Evolutionary conservation across 768 basidiomycete genomes (phyloP).

Genomic region (Hirschioporus abietinus): DNA sequence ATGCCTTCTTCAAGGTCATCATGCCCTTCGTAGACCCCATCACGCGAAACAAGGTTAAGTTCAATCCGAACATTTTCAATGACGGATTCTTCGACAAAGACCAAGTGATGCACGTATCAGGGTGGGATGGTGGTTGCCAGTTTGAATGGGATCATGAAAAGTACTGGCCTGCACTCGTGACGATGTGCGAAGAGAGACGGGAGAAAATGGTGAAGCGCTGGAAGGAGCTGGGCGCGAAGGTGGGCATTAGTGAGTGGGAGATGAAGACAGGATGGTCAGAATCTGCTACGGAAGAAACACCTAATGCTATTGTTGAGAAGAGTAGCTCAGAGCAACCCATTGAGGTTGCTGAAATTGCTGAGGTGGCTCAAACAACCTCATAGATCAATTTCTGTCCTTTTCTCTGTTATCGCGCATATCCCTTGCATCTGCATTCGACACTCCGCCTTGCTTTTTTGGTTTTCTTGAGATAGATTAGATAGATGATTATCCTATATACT

Average conservation of each 20-base stretch:
- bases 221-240: conserved; percentile 57
- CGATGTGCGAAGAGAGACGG: conserved; percentile 46
- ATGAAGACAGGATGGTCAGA: conserved; percentile 39
- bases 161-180: conserved; percentile 67
- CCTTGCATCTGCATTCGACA: no score
- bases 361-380: neutral
- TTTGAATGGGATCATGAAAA: conserved; percentile 71
- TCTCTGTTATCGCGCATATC: no score
- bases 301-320: neutral
- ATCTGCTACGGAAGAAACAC: neutral
- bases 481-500: neutral
- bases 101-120: conserved; percentile 55
- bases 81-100: conserved; percentile 66
- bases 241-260: conserved; percentile 79
- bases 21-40: conserved; percentile 80
- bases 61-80: conserved; percentile 49
- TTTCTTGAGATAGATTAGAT: neutral
- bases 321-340: neutral
- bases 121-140: conserved; percentile 63
- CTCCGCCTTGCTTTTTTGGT: no score
- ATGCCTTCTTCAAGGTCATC: conserved; percentile 72
- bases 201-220: conserved; percentile 53
- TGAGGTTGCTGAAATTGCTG: neutral
- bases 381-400: no score
- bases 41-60: conserved; percentile 68